Conservation (phyloP, 2,329 filamentous ascomycete genomes). For the Trichoderma sp. region DNA sequence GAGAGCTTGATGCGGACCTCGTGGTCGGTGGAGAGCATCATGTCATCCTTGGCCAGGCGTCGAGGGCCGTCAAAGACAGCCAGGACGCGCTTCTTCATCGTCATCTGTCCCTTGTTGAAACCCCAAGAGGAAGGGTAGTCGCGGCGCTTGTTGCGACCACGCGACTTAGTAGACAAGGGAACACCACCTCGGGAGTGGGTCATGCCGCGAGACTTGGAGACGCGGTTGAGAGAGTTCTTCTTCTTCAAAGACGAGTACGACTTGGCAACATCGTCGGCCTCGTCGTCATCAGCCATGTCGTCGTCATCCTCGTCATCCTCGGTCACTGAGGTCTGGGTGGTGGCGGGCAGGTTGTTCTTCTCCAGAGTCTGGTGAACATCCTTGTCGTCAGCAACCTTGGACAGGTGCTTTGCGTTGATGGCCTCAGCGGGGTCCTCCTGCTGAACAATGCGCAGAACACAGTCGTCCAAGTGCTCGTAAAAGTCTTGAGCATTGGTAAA, state of each 20-base stretch:
- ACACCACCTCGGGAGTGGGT: conserved; percentile 78
- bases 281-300: conserved; percentile 56
- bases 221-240: conserved; percentile 57
- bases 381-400: conserved; percentile 65
- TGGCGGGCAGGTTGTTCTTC: conserved; percentile 60
- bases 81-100: conserved; percentile 95
- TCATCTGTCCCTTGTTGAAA: conserved; percentile 89
- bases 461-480: conserved; percentile 91
- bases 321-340: conserved; percentile 38
- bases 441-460: conserved; percentile 70
- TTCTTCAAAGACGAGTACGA: conserved; percentile 45
- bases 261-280: conserved; percentile 43
- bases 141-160: conserved; percentile 84
- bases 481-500: conserved; percentile 96
- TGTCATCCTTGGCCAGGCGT: conserved; percentile 94
- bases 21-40: conserved; percentile 96
- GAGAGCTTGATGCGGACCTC: conserved; percentile 85
- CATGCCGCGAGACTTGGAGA: conserved; percentile 69
- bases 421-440: conserved; percentile 70
- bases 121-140: conserved; percentile 96
- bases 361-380: conserved; percentile 63
- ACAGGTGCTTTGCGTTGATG: conserved; percentile 66
- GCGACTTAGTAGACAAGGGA: conserved; percentile 55
- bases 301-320: conserved; percentile 58
- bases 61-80: conserved; percentile 88